phyloP scores from a whole-genome alignment of 345 rosid genomes.

The Pelargonium nanum region DNA sequence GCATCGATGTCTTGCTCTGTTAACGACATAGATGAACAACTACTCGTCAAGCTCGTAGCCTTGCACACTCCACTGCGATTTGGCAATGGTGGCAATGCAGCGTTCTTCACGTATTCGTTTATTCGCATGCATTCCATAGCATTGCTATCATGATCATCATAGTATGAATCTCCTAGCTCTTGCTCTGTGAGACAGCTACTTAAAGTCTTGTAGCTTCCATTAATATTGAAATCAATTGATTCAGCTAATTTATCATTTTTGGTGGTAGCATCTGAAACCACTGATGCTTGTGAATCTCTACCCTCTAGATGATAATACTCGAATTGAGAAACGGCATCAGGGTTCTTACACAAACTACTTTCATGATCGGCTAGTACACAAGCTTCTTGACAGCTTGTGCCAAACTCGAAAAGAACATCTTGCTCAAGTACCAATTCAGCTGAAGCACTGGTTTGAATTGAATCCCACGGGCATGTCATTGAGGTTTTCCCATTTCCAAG shows the following conservation, averaged over 20 bases:
- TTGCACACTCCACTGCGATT: conserved; percentile 15
- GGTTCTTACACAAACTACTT: conserved; percentile 2
- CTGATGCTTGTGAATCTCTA: conserved; percentile 29
- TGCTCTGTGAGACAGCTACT: conserved; percentile 19
- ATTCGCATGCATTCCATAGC: conserved; percentile 16
- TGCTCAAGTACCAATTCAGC: conserved; percentile 8
- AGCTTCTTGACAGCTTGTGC: conserved; percentile 9
- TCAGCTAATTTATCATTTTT: conserved; percentile 20
- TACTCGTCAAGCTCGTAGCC: conserved; percentile 26
- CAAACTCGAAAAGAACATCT: conserved; percentile 9
- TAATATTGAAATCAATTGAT: conserved; percentile 14
- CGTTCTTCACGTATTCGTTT: conserved; percentile 16
- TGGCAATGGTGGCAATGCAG: conserved; percentile 20
- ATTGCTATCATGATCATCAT: conserved; percentile 15
- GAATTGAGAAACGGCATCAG: conserved; percentile 8
- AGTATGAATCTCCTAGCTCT: conserved; percentile 22
- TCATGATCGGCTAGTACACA: conserved; percentile 9
- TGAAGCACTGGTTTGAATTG: conserved; percentile 16
- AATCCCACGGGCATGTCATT: conserved; percentile 18
- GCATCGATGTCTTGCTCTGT: conserved; percentile 24
- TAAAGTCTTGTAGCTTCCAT: conserved; percentile 17
- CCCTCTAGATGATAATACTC: conserved; percentile 21
- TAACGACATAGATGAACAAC: conserved; percentile 19
- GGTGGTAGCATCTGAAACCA: conserved; percentile 21
- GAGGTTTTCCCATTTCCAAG: conserved; percentile 15